Evolutionary conservation across 1,284 basidiomycete species (phyloP), one percentile per base, ranked within the genome.

Genomic region (Taiwanofungus camphoratus): DNA sequence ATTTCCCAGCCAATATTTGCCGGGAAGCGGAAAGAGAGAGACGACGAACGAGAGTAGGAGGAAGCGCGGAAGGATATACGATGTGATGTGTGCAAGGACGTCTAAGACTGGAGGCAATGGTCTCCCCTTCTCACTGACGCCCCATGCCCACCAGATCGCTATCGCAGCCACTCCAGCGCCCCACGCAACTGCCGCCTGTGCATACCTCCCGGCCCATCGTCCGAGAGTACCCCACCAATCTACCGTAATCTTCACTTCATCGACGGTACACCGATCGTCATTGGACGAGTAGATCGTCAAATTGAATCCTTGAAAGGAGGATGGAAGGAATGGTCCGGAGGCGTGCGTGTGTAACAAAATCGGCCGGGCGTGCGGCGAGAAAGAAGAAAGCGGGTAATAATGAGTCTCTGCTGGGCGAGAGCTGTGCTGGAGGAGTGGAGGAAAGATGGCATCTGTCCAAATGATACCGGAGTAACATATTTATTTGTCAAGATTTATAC

Each of bases 191-290:
- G 83, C 55, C 1, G 79, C 80, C 23, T 77, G 80, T 39, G 82
- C 76, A 60, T 89, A 91, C n/a, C 92, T 71, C 9, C 78, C 66
- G 2, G 79, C 76, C 60, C 76, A 74, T 37, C 88, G 73, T 4
- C 87, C 87, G 6, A 86, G 47, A 2, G 79, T 83, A n/a, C 75
- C 69, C 58, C 69, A 67, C 76, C 79, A 81, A 56, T 91, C 84
- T 3, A 92, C 56, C 5, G 64, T 59, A 11, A 93, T 55, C 0
- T 55, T 50, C 2, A 92, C 50, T 1, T 61, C 63, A 0, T 63
- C 50, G 3, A 81, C 57, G 3, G 57, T 55, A 57, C 80, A 83
- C 9, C 63, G 64, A 27, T 71, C 64, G 34, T 69, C 66, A 6
- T 71, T 74, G 3, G 77, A 73, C 0, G 79, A 73, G 57, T 81